Base-by-base conservation (phyloP, 176 grass and related monocot genomes). In the Musa schizocarpa region DNA sequence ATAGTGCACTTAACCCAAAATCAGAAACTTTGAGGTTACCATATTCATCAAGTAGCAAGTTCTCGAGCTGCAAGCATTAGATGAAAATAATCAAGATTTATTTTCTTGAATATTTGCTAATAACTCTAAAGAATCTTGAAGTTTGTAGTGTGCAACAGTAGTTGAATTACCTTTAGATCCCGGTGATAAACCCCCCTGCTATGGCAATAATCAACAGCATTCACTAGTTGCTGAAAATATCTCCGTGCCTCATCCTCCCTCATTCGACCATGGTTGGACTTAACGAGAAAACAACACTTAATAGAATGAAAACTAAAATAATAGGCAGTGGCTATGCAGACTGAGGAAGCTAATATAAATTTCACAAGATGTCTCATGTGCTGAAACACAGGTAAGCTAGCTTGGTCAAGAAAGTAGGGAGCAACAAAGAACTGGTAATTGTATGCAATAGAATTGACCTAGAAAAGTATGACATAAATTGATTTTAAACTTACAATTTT, bases 181-280 rank as follows among this genome's bases (percentile, higher is more conserved):
- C 92, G 88, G 82, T 96, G 92, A 74, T 92, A 96, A 19, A 96
- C 92, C 50, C 92, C 92, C 83, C 92, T 85, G 74, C 92, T 96
- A 70, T 96, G 92, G 79, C 92, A 96, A 80, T 96, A 92, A 69
- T 96, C 92, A 66, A 92, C 92, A 43, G 34, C 34, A 43, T 43
- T 43, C 34, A 43, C 34, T 43, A 43, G 34, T 43, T 43, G 34
- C 34, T 96, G 92, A 74, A 96, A 96, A 63, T 92, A 96, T 53
- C 83, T 96, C 7, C 89, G 87, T 69, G 92, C 92, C 83, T 96
- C 84, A 8, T 96, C 84, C 80, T 96, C 92, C 72, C 88, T 92
- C 80, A 96, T 82, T 73, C 82, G 88, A 81, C 92, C 92, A 78
- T 87, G 84, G 74, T 96, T 92, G 83, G 83, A 84, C 92, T 96